Conservation (phyloP, 441 rosid species). For the Pelargonium myrrhifolium region DNA sequence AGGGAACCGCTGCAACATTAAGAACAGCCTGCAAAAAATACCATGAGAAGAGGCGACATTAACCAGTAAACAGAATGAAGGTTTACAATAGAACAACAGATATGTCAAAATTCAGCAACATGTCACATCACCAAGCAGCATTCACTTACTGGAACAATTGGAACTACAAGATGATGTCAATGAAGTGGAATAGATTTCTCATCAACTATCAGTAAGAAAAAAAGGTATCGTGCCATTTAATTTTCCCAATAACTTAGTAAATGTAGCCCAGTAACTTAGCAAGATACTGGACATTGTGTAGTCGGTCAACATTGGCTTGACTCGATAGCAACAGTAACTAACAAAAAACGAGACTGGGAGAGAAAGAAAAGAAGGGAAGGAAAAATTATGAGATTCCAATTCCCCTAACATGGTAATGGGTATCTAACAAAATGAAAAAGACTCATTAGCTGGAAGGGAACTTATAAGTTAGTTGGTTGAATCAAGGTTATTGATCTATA, state of each 20-base stretch:
- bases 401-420: too few relatives aligned
- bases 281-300: too few relatives aligned
- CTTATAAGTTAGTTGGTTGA: too few relatives aligned
- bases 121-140: neutral
- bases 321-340: too few relatives aligned
- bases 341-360: too few relatives aligned
- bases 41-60: neutral
- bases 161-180: neutral
- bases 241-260: neutral
- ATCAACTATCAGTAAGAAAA: neutral
- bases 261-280: neutral
- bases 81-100: neutral
- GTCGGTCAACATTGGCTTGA: too few relatives aligned
- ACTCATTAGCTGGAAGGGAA: too few relatives aligned
- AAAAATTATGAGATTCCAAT: too few relatives aligned
- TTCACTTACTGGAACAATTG: neutral
- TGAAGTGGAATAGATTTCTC: neutral
- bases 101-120: neutral
- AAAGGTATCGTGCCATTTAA: neutral
- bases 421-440: too few relatives aligned
- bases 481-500: too few relatives aligned
- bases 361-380: too few relatives aligned
- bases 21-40: slow-evolving; percentile 50
- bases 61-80: too few relatives aligned
- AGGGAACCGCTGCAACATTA: slow-evolving; percentile 90